These are phyloP conservation scores for Trichophyton equinum DNA, from an alignment of 2,329 filamentous ascomycete species.

Conservation along the genomic window DNA sequence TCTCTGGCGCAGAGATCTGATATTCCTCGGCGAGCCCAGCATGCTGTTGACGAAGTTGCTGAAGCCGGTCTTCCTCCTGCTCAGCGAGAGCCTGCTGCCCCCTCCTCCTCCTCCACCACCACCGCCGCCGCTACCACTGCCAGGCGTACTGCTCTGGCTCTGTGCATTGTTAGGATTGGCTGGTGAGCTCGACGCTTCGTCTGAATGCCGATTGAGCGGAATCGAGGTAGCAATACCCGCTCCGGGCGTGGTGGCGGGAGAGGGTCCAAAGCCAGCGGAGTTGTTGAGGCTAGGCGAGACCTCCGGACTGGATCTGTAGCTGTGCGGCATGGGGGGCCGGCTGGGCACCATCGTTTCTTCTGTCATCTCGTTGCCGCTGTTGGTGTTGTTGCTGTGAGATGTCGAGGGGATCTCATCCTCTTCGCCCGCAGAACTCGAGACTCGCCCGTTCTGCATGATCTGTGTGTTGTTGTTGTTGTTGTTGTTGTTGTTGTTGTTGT, in stretches of 20 bases:
- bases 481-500: background rate
- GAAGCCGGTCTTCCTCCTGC: constrained; percentile 75
- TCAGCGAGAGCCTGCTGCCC: constrained; percentile 45
- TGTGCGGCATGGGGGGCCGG: constrained; percentile 28
- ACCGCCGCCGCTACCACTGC: too few relatives aligned
- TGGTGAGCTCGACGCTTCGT: constrained; percentile 42
- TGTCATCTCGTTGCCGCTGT: background rate
- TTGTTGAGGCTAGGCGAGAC: constrained; percentile 47
- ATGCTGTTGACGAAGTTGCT: constrained; percentile 75
- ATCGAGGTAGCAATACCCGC: constrained; percentile 39
- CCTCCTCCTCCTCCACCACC: constrained; percentile 22
- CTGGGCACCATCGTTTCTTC: background rate
- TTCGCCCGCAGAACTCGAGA: background rate
- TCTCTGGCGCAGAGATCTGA: constrained; percentile 93
- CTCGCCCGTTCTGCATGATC: background rate
- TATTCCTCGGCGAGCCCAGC: constrained; percentile 75
- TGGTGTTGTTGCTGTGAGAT: background rate
- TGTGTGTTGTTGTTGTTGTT: background rate
- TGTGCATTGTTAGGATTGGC: background rate
- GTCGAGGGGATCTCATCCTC: background rate
- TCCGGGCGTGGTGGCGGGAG: constrained; percentile 37
- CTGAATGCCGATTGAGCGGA: constrained; percentile 56
- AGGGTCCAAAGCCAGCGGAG: constrained; percentile 52
- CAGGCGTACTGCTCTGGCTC: background rate
- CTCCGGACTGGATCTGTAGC: constrained; percentile 18